Conservation (phyloP, 2,329 filamentous ascomycete species). For the Chlorencoelia australis region DNA sequence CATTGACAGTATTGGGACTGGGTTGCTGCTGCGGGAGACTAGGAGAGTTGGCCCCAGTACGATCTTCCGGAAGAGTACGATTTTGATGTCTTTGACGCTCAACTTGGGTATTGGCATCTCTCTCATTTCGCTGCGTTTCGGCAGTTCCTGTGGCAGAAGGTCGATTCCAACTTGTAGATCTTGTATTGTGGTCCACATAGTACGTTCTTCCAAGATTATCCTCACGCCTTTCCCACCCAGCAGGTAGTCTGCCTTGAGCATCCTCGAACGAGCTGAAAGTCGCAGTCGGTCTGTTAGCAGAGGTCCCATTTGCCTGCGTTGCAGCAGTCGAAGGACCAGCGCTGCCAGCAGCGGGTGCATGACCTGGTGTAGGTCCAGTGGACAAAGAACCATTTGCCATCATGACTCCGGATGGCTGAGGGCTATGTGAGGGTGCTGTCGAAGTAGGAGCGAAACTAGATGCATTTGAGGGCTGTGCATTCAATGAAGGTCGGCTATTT, state of each 20-base stretch:
- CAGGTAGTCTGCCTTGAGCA: slow-evolving; percentile 81
- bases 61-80: slow-evolving; percentile 87
- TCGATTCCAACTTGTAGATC: slow-evolving; percentile 92
- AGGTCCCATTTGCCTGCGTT: slow-evolving; percentile 16
- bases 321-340: slow-evolving; percentile 17
- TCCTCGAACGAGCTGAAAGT: slow-evolving; percentile 92
- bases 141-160: slow-evolving; percentile 72
- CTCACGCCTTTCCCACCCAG: slow-evolving; percentile 92
- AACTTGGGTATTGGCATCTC: slow-evolving; percentile 85
- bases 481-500: slow-evolving; percentile 22
- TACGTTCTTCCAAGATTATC: slow-evolving; percentile 93
- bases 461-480: slow-evolving; percentile 25
- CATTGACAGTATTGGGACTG: slow-evolving; percentile 34
- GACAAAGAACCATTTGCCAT: slow-evolving; percentile 25
- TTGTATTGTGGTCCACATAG: slow-evolving; percentile 95
- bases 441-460: slow-evolving; percentile 18
- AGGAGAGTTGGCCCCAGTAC: slow-evolving; percentile 87
- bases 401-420: slow-evolving; percentile 18
- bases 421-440: slow-evolving; percentile 30
- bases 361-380: slow-evolving; percentile 25
- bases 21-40: slow-evolving; percentile 49
- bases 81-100: slow-evolving; percentile 93
- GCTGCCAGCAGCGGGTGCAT: slow-evolving; percentile 27
- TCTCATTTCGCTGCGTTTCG: slow-evolving; percentile 64
- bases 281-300: slow-evolving; percentile 25